Base-by-base conservation (phyloP, 1,139 yeast species). In the Torulaspora globosa region DNA sequence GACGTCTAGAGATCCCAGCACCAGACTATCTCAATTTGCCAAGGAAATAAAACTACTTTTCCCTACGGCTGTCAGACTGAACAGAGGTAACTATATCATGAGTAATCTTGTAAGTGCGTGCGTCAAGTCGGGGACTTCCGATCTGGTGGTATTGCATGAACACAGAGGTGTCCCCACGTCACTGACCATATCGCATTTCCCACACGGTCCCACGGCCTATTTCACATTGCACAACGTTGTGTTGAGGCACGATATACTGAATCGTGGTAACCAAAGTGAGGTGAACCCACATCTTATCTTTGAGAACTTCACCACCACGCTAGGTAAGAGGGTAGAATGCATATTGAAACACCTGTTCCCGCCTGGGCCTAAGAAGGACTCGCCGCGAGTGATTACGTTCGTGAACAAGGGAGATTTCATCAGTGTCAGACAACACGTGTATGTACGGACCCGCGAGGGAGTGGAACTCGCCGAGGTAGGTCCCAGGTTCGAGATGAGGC, bases 91-190 rank as follows among this genome's bases (percentile, higher is more conserved):
- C 60, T 84, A 90, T 53, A 78, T 94, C 50, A 79, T 92, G 71
- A 85, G 95, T 1, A 85, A 85, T 48, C 71, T 92, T 41, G 96
- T 89, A 3, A 78, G 83, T 40, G 89, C 96, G 1, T 89, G 97
- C 67, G 78, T 83, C 47, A 77, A 82, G 31, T 75, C 84, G 1
- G 80, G 80, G 9, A 80, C 92, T 9, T 83, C 95, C 2, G 99
- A 92, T 64, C 70, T 94, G 59, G 73, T 92, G 18, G 75, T 94
- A 5, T 70, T 94, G 33, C 98, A 92, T 67, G 99, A 92, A 66
- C 98, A 92, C 68, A 78, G 99, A 68, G 99, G 99, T 76, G 92
- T 88, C 0, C 99, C 99, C 42, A 89, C 97, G 0, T 87, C 97
- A 1, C 62, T 92, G 50, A 92, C 98, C 1, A 72, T 92, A 29